Percentiles rank a stretch among this genome's conserved stretches.
Conservation (phyloP, 1,139 yeast genomes). For the Spencermartinsiella ligniputridi region DNA sequence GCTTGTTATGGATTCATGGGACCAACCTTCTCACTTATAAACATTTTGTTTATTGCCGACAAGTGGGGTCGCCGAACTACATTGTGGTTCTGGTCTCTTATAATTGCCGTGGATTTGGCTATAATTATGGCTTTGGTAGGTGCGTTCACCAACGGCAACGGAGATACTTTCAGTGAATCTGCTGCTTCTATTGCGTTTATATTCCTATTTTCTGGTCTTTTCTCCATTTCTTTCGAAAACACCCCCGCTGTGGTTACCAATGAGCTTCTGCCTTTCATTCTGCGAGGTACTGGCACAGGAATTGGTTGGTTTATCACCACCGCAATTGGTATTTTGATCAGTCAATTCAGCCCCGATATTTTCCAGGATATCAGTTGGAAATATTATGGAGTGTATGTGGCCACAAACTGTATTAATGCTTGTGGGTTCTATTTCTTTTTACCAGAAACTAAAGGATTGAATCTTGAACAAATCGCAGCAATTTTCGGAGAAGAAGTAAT, state of each 20-base stretch:
- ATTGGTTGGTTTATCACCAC: slow-evolving; percentile 13
- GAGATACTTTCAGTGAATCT: background rate
- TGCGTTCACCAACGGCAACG: slow-evolving; percentile 3
- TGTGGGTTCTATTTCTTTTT: slow-evolving; percentile 43
- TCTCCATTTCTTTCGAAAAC: slow-evolving; percentile 19
- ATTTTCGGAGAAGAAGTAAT: slow-evolving; percentile 20
- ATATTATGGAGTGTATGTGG: slow-evolving; percentile 2
- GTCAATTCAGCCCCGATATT: background rate
- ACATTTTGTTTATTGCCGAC: slow-evolving; percentile 5
- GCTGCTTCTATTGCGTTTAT: slow-evolving; percentile 4
- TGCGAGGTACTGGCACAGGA: slow-evolving; percentile 29
- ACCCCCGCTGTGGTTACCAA: background rate
- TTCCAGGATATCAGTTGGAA: slow-evolving; percentile 1
- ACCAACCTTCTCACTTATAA: background rate
- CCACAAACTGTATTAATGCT: background rate
- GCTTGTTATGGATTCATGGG: slow-evolving; percentile 17
- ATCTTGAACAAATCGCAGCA: slow-evolving; percentile 54
- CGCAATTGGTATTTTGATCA: slow-evolving; percentile 4
- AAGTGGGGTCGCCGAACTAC: slow-evolving; percentile 4
- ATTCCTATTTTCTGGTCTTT: slow-evolving; percentile 7
- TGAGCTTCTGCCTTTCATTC: slow-evolving; percentile 3
- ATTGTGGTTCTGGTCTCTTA: background rate
- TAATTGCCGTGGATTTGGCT: slow-evolving; percentile 2
- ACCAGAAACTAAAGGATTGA: slow-evolving; percentile 63
- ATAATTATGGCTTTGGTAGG: slow-evolving; percentile 1